Base-by-base conservation (phyloP, 208 protist genomes). In the Trichomonas vaginalis region DNA sequence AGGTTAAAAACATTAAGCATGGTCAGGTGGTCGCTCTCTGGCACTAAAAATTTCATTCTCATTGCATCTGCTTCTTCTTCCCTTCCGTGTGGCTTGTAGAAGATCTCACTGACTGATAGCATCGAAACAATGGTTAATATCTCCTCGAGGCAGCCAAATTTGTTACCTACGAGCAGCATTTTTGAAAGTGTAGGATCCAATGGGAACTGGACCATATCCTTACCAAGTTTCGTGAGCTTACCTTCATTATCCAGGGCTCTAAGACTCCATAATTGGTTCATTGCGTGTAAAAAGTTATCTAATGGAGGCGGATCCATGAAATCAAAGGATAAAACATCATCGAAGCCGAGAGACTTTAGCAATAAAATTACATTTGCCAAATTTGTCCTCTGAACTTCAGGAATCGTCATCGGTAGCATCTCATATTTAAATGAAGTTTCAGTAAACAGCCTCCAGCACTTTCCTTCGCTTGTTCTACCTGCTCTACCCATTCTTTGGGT, bases 21-120 rank as follows among this genome's bases (percentile, higher is more conserved):
- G 15, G 99, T 99, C 12, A 99, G 97, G 97, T 99, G 99, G 97
- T 99, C 99, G 35, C 97, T 98, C 95, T 99, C 99, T 61, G 98
- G 98, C 21, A 98, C 97, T 90, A 98, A 98, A 96, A 99, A 99
- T 92, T 99, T 99, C 95, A 98, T 95, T 47, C 95, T 70, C 95
- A 95, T 96, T 56, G 95, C 80, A 86, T 97, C 97, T 45, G 86
- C 96, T 95, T 97, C 96, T 95, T 97, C 96, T 95, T 96, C 96
- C 27, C 96, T 87, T 0, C 97, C 96, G 46, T 98, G 98, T 40
- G 98, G 98, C 12, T 98, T 96, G 96, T 98, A 98, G 97, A 99
- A 99, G 10, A 99, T 97, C 27, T 97, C 97, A 95, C 98, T 98
- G 96, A 99, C 98, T 9, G 98, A 98, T 32, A 99, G 98, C 97